Conservation (phyloP, 176 grass and related monocot genomes). For the Cenchrus purpureus region DNA sequence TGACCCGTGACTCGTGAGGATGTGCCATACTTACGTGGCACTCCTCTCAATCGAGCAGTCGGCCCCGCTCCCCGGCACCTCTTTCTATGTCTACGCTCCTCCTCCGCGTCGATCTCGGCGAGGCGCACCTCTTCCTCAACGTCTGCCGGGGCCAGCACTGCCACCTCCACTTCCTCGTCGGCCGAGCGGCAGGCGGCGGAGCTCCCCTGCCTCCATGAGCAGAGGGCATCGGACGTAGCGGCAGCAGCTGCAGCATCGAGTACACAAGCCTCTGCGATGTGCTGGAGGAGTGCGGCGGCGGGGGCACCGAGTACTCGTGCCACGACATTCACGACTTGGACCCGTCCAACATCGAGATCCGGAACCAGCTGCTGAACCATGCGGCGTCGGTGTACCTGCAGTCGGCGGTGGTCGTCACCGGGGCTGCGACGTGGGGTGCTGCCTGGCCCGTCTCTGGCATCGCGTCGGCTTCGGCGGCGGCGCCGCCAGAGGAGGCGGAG, state of each 20-base stretch:
- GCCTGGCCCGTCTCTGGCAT: conserved; percentile 56
- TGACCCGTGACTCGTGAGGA: too few species aligned
- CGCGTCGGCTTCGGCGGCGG: not conserved
- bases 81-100: too few species aligned
- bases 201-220: too few species aligned
- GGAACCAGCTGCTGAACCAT: conserved; percentile 76
- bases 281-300: conserved; percentile 32
- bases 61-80: too few species aligned
- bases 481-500: not conserved
- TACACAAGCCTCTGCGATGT: conserved; percentile 90
- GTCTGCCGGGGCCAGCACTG: too few species aligned
- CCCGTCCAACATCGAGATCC: conserved; percentile 61
- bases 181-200: too few species aligned
- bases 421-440: conserved; percentile 37
- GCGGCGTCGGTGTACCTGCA: conserved; percentile 87
- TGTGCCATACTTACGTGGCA: too few species aligned
- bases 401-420: conserved; percentile 56
- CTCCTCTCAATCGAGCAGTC: too few species aligned
- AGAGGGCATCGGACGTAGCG: conserved; percentile 1
- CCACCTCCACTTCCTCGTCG: too few species aligned
- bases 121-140: too few species aligned
- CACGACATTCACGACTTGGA: conserved; percentile 53
- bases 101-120: too few species aligned
- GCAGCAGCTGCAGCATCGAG: conserved; percentile 26
- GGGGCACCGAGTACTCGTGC: conserved; percentile 30